A percentile compares a stretch with the other conserved stretches of the same genome.
Conservation (phyloP, 139 green algal species). For the Microglena sp. region DNA sequence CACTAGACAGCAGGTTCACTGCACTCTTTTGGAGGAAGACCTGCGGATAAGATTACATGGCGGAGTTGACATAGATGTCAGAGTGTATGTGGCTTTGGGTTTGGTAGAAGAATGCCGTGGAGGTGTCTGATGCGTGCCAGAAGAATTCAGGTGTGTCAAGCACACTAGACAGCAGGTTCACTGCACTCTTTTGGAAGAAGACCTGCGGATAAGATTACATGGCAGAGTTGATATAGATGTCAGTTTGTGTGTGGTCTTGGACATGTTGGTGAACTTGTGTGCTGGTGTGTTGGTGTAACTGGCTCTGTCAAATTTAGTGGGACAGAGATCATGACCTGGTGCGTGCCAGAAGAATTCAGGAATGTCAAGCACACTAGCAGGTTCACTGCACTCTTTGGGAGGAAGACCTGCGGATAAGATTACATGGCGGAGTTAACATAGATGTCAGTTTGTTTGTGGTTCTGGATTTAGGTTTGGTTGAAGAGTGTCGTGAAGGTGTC, state of each 20-base stretch:
- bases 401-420: conserved; percentile 17
- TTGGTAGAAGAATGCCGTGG: too few species aligned
- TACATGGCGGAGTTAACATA: not conserved
- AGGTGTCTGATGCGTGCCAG: conserved; percentile 31
- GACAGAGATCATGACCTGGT: conserved; percentile 12
- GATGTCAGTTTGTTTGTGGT: not conserved
- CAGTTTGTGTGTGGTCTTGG: not conserved
- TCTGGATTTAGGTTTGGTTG: too few species aligned
- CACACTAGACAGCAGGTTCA: conserved; percentile 49
- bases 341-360: conserved; percentile 36
- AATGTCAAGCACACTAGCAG: conserved; percentile 53
- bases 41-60: conserved; percentile 8
- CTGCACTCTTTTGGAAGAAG: conserved; percentile 43
- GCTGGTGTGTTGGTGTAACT: not conserved
- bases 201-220: conserved; percentile 20
- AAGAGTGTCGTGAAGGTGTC: too few species aligned
- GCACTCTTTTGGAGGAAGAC: conserved; percentile 48
- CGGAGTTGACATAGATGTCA: not conserved
- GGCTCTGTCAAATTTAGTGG: not conserved
- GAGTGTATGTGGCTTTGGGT: not conserved
- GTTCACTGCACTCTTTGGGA: conserved; percentile 49
- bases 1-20: conserved; percentile 45
- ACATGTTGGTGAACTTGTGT: not conserved
- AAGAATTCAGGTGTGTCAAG: conserved; percentile 57
- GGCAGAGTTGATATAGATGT: not conserved